Base-by-base conservation (phyloP, 2,329 filamentous ascomycete genomes). In the Reticulascus tulasneorum region DNA sequence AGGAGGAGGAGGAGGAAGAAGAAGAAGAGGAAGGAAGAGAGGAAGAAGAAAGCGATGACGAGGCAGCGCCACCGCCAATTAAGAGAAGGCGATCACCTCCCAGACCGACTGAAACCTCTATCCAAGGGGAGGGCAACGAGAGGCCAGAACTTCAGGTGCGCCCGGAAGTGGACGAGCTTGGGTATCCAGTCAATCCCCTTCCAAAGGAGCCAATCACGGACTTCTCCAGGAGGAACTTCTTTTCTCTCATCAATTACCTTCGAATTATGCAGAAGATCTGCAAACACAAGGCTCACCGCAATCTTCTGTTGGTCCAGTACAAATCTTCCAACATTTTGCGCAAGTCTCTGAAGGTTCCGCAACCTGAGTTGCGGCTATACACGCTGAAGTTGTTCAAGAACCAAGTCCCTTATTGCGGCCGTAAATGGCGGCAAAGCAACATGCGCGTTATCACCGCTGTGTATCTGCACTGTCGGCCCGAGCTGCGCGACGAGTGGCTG, bases 401-500 rank as follows among this genome's bases (percentile, higher is more conserved):
- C 42, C 93, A 98, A 62, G 93, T 98, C 5, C 93, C 93, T 1
- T 98, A 95, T 69, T 97, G 91, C 60, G 91, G 93, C 16, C 83
- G 93, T 27, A 98, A 98, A 66, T 98, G 93, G 93, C 82, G 93
- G 11, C 93, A 97, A 66, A 82, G 82, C 50, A 97, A 98, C 62
- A 98, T 98, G 93, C 86, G 91, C 37, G 90, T 97, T 54, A 98
- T 98, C 55, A 98, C 93, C 1, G 89, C 90, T 4, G 87, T 98
- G 2, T 98, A 96, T 60, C 71, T 98, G 31, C 87, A 95, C 63
- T 95, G 91, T 55, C 77, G 89, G 7, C 91, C 91, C 0, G 91
- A 97, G 59, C 72, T 98, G 29, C 77, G 91, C 20, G 93, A 98
- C 55, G 93, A 96, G 63, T 97, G 93, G 91, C 73, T 97, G 1